Conservation (phyloP, 495 filamentous ascomycete genomes). For the Trypethelium eluteriae region DNA sequence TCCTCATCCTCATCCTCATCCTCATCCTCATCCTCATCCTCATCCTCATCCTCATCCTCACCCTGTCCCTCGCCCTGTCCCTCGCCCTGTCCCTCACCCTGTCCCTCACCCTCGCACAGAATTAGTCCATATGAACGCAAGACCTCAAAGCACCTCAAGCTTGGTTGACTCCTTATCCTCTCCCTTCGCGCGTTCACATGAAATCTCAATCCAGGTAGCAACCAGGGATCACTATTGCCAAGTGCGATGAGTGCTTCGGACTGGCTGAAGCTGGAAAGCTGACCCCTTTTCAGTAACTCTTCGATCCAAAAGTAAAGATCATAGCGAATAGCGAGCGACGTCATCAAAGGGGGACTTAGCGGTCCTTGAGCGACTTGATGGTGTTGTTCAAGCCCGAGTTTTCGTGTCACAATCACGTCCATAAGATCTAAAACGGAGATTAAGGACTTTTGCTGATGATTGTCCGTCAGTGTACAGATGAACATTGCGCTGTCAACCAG, state of each 20-base stretch:
- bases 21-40: background rate
- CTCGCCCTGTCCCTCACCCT: background rate
- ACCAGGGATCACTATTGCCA: background rate
- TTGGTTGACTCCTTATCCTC: background rate
- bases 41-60: background rate
- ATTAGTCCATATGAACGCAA: background rate
- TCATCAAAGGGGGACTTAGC: background rate
- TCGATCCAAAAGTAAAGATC: slow-evolving; percentile 6
- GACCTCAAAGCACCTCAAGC: background rate
- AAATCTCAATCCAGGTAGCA: background rate
- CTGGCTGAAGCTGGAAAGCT: background rate
- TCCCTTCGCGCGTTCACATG: background rate
- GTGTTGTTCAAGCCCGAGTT: background rate
- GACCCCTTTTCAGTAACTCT: background rate
- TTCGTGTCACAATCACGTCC: background rate
- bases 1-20: background rate
- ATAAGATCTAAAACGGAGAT: background rate
- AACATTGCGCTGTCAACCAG: background rate
- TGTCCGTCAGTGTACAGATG: background rate
- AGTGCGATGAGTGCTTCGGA: background rate
- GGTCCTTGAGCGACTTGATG: background rate
- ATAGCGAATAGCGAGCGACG: slow-evolving; percentile 3
- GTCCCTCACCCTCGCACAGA: background rate
- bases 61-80: background rate
- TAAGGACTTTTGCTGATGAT: background rate